These are phyloP conservation scores for Aschersonia sp. DNA, from an alignment of 2,329 filamentous ascomycete genomes.

Conservation along the genomic window DNA sequence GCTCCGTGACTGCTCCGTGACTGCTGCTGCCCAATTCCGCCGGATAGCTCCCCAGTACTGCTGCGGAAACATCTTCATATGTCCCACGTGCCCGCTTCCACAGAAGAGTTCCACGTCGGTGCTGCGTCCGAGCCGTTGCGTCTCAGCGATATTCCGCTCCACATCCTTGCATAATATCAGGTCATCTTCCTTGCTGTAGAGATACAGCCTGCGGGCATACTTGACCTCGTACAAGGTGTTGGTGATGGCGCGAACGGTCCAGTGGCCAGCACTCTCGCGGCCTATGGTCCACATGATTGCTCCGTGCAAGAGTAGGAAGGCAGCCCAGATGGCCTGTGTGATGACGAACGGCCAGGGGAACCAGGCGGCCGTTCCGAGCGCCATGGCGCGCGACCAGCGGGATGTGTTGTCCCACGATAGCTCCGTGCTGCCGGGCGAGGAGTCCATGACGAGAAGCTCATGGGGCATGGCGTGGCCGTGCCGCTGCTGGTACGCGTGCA, in stretches of 20 bases:
- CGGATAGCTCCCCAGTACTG: constrained; percentile 40
- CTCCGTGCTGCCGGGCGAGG: constrained; percentile 33
- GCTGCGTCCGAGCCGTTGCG: constrained; percentile 31
- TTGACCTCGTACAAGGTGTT: constrained; percentile 20
- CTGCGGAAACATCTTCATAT: constrained; percentile 39
- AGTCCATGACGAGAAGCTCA: constrained; percentile 33
- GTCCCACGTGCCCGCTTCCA: constrained; percentile 44
- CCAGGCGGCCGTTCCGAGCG: constrained; percentile 28
- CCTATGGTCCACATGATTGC: constrained; percentile 20
- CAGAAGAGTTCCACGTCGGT: constrained; percentile 38
- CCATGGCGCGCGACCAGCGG: constrained; percentile 39
- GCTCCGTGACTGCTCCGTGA: not conserved
- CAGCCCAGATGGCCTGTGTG: constrained; percentile 30
- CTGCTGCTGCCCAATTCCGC: constrained; percentile 10
- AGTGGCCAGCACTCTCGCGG: constrained; percentile 23
- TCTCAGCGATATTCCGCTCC: constrained; percentile 34
- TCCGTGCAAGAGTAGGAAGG: constrained; percentile 23
- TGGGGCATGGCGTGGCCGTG: constrained; percentile 28
- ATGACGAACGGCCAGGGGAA: constrained; percentile 35
- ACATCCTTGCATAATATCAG: constrained; percentile 42
- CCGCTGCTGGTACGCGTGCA: constrained; percentile 28
- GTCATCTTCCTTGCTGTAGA: constrained; percentile 44
- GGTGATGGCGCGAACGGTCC: constrained; percentile 20
- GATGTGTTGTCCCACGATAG: constrained; percentile 26
- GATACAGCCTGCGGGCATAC: constrained; percentile 32